These are phyloP conservation scores for Hygrophorus russula DNA, from an alignment of 768 basidiomycete species.

Conservation along the genomic window DNA sequence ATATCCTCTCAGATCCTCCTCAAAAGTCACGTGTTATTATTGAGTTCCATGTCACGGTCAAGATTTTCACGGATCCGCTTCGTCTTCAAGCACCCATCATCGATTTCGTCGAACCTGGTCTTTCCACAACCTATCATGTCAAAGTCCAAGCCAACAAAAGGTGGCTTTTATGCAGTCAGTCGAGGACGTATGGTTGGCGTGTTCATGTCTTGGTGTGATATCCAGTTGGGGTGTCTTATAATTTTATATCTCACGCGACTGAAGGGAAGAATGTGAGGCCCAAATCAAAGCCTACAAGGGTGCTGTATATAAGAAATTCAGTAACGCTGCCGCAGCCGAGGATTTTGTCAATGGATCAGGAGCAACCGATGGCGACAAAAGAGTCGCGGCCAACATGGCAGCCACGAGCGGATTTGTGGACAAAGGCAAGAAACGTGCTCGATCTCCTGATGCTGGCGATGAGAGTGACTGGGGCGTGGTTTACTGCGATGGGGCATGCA, in stretches of 20 bases:
- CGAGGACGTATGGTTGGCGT: conserved; percentile 56
- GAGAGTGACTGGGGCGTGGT: conserved; percentile 38
- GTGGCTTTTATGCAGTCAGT: conserved; percentile 63
- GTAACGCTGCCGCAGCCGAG: conserved; percentile 42
- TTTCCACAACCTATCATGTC: neutral
- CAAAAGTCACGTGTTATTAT: too few species aligned
- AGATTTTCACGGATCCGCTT: too few species aligned
- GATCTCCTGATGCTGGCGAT: conserved; percentile 15
- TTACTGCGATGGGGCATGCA: conserved; percentile 83
- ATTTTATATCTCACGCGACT: neutral
- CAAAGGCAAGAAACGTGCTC: conserved; percentile 25
- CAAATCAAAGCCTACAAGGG: conserved; percentile 57
- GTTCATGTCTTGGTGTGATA: conserved; percentile 55
- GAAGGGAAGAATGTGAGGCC: conserved; percentile 62
- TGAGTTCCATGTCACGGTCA: too few species aligned
- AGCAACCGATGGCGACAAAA: neutral
- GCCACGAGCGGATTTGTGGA: neutral
- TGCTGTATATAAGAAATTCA: conserved; percentile 62
- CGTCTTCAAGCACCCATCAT: too few species aligned
- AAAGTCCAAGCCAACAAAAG: conserved; percentile 23
- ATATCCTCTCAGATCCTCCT: too few species aligned
- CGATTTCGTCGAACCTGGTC: neutral
- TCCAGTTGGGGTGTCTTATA: neutral
- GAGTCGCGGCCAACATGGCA: neutral
- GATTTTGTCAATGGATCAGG: conserved; percentile 29